Evolutionary conservation across 495 filamentous ascomycete species (phyloP), one percentile per base, ranked within the genome.

Genomic region (Aspergillus egyptiacus): DNA sequence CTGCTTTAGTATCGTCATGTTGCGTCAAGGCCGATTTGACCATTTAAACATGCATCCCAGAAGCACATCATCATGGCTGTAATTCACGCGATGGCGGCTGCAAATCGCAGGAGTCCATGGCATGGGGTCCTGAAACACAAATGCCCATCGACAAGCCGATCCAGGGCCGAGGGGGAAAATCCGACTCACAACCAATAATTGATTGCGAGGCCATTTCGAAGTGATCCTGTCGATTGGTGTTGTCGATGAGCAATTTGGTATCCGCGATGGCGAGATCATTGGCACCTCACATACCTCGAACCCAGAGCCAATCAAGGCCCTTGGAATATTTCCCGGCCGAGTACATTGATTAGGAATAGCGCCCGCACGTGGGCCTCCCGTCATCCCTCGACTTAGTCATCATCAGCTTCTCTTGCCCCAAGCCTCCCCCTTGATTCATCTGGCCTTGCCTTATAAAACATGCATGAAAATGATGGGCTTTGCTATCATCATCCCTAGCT

Each of bases 211-310:
- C 36, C 30, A 39, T 48, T 10, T 34, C 33, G 48, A 14, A 25
- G 11, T 1, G 17, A 45, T 18, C n/a, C 19, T 27, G 36, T 27
- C 19, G 46, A 23, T 25, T 34, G 31, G 27, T 50, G 43, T 39
- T 30, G 47, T 17, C 23, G 51, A 58, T 58, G 56, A 58, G 56
- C 51, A 58, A 58, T 50, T n/a, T 25, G 30, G 56, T 23, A 35
- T 24, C 56, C 51, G 30, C 44, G 44, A 58, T 58, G 56, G 41
- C 56, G 56, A 54, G 45, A 43, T 52, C 24, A 41, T n/a, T 8
- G 11, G 2, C 10, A 10, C 13, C 7, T 25, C 4, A 11, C 17
- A 43, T 17, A 43, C 1, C 39, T 24, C 31, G 23, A n/a, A n/a
- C n/a, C n/a, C n/a, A n/a, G n/a, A n/a, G n/a, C n/a, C 42, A 33